Conservation (phyloP, 2,329 filamentous ascomycete genomes). For the Fusarium mexicanum region DNA sequence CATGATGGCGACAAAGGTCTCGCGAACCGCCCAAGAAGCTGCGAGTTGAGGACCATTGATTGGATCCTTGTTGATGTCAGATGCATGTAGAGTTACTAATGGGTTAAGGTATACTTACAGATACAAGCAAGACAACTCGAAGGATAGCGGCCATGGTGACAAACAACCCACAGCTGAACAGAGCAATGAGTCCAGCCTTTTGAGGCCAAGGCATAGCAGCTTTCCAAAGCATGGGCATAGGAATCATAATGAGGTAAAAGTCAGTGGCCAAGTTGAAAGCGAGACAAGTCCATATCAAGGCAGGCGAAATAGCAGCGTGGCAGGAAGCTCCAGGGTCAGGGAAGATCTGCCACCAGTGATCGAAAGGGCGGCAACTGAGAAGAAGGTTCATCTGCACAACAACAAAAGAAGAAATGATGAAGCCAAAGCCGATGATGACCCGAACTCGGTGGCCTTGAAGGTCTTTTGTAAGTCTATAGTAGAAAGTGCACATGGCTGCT, state of each 20-base stretch:
- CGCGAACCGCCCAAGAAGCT: slow-evolving; percentile 55
- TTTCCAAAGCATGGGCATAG: slow-evolving; percentile 61
- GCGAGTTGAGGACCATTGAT: slow-evolving; percentile 53
- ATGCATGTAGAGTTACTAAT: no score
- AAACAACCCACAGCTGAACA: slow-evolving; percentile 54
- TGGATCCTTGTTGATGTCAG: slow-evolving; percentile 47
- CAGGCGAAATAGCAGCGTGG: slow-evolving; percentile 60
- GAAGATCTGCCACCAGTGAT: slow-evolving; percentile 67
- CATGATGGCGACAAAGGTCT: slow-evolving; percentile 56
- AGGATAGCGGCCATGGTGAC: slow-evolving; percentile 53
- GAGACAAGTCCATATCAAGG: slow-evolving; percentile 62
- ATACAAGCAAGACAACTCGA: slow-evolving; percentile 44
- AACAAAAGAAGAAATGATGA: slow-evolving; percentile 61
- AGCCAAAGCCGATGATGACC: slow-evolving; percentile 60
- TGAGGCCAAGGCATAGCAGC: slow-evolving; percentile 49
- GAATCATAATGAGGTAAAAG: slow-evolving; percentile 67
- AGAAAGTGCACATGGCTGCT: slow-evolving; percentile 65
- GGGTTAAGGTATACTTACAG: slow-evolving; percentile 28
- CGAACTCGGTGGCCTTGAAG: slow-evolving; percentile 54
- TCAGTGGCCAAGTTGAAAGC: slow-evolving; percentile 65
- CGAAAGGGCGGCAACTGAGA: slow-evolving; percentile 62
- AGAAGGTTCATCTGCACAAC: slow-evolving; percentile 60
- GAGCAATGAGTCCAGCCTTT: slow-evolving; percentile 51
- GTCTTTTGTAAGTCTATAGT: slow-evolving; percentile 60
- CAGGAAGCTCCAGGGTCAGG: slow-evolving; percentile 64